Evolutionary conservation across 2,329 filamentous ascomycete species (phyloP).

Genomic region (Metarhizium anisopliae): DNA sequence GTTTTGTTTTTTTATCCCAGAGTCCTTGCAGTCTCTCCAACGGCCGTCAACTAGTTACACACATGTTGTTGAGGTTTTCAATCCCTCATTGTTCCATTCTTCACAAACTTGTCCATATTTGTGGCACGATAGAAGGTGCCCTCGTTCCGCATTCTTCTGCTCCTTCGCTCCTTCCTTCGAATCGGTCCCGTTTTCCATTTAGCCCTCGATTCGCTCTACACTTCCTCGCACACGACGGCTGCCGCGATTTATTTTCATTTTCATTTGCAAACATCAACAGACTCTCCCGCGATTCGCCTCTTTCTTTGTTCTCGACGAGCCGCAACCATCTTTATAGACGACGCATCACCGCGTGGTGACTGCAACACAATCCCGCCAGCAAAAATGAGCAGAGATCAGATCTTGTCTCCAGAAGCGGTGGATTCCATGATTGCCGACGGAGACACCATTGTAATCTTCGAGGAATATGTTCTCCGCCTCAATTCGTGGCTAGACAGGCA

Average conservation of each 20-base stretch:
- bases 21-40: no score
- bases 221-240: background rate
- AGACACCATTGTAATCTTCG: slow-evolving; percentile 45
- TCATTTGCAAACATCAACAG: no score
- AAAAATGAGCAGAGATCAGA: slow-evolving; percentile 30
- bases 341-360: background rate
- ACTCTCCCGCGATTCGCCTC: background rate
- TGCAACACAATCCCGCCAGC: background rate
- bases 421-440: slow-evolving; percentile 45
- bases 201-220: background rate
- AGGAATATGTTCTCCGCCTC: slow-evolving; percentile 45
- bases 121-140: background rate
- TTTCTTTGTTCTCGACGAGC: background rate
- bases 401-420: slow-evolving; percentile 36
- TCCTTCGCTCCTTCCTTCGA: background rate
- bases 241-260: background rate
- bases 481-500: slow-evolving; percentile 50
- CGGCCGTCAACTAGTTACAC: no score
- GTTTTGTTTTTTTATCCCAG: no score
- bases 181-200: background rate
- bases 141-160: background rate
- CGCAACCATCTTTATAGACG: background rate
- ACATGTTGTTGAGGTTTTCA: no score
- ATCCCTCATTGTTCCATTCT: no score
- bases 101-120: background rate